phyloP scores from a whole-genome alignment of 2,329 filamentous ascomycete species.

The Ophiostoma angusticollis region DNA sequence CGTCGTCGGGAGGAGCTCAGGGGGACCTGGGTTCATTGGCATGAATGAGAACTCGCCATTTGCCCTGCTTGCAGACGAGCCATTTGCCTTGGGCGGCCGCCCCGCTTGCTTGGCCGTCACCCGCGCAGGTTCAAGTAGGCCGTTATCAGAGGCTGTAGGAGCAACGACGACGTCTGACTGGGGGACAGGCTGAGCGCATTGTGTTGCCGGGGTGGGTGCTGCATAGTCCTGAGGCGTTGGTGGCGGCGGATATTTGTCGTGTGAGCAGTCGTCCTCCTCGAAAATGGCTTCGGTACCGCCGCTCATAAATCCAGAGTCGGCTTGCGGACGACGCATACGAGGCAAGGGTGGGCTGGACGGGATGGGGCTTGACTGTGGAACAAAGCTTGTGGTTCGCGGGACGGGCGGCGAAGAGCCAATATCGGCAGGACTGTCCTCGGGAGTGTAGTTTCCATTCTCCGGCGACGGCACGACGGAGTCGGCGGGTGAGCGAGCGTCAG shows the following conservation, averaged over 20 bases:
- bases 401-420: slow-evolving; percentile 87
- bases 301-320: slow-evolving; percentile 77
- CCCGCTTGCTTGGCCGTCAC: background rate
- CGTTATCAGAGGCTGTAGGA: no score
- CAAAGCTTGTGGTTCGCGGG: slow-evolving; percentile 44
- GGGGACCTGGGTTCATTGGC: slow-evolving; percentile 30
- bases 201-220: slow-evolving; percentile 4
- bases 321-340: slow-evolving; percentile 46
- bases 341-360: slow-evolving; percentile 70
- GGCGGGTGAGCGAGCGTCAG: slow-evolving; percentile 40
- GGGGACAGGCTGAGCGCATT: slow-evolving; percentile 3
- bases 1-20: slow-evolving; percentile 29
- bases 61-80: slow-evolving; percentile 17
- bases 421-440: slow-evolving; percentile 59
- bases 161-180: background rate
- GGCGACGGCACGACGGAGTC: slow-evolving; percentile 41
- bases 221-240: slow-evolving; percentile 3
- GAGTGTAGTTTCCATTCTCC: slow-evolving; percentile 34
- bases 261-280: slow-evolving; percentile 40
- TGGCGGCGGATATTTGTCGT: slow-evolving; percentile 5
- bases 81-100: slow-evolving; percentile 11
- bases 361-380: slow-evolving; percentile 44
- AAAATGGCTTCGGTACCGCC: slow-evolving; percentile 59
- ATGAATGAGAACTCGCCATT: slow-evolving; percentile 23
- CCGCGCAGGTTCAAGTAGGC: no score